phyloP scores from a whole-genome alignment of 2,329 filamentous ascomycete genomes.

The Alternaria metachromatica region DNA sequence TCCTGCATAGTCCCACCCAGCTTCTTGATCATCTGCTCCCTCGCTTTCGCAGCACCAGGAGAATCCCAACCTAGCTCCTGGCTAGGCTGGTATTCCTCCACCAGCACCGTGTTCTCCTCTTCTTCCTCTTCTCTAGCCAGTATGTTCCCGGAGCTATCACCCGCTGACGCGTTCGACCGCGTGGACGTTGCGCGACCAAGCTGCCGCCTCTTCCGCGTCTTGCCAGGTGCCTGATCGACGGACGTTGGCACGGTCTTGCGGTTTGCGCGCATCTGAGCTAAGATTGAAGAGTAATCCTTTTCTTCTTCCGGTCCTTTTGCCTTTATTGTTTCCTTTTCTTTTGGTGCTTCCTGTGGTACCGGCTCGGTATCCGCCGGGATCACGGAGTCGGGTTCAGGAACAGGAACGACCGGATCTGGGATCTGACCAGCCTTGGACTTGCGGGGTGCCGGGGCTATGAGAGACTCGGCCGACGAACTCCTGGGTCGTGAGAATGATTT shows the following conservation, averaged over 20 bases:
- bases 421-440: conserved; percentile 17
- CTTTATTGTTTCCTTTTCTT: conserved; percentile 18
- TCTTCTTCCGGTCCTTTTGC: conserved; percentile 20
- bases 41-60: conserved; percentile 42
- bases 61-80: conserved; percentile 50
- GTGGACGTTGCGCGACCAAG: conserved; percentile 43
- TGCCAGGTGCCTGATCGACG: conserved; percentile 28
- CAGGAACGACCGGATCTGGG: conserved; percentile 17
- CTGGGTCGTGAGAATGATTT: conserved; percentile 19
- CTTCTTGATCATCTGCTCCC: conserved; percentile 46
- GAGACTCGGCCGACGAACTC: conserved; percentile 29
- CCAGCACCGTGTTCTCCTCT: conserved; percentile 20
- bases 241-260: conserved; percentile 32
- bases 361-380: conserved; percentile 29
- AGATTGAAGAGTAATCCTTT: conserved; percentile 42
- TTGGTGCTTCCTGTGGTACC: conserved; percentile 7
- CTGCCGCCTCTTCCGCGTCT: conserved; percentile 31
- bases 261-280: conserved; percentile 39
- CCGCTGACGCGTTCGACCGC: conserved; percentile 37
- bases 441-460: conserved; percentile 24
- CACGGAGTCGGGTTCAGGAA: conserved; percentile 23
- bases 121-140: conserved; percentile 26
- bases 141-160: conserved; percentile 33
- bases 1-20: conserved; percentile 45
- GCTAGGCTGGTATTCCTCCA: conserved; percentile 42